A percentile compares a stretch with the other conserved stretches of the same genome.
These are phyloP conservation scores for Chenopodium suecicum DNA, from an alignment of 148 eudicot genomes.

Conservation along the genomic window DNA sequence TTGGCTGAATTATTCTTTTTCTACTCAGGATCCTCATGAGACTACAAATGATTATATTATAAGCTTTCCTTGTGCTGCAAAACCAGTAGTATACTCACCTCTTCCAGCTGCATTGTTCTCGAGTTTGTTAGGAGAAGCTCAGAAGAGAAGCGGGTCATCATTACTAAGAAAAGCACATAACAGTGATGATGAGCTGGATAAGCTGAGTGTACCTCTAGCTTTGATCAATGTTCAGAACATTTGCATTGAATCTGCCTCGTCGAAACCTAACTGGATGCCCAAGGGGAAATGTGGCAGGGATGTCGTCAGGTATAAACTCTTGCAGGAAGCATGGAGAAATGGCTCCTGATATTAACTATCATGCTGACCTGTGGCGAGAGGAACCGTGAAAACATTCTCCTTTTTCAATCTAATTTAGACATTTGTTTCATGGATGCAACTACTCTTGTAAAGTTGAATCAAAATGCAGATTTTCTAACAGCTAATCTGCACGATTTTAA, in stretches of 20 bases:
- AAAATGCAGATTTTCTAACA: neutral
- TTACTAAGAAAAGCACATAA: conserved; percentile 70
- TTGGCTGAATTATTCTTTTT: conserved; percentile 7
- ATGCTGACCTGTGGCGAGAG: neutral
- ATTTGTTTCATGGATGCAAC: neutral
- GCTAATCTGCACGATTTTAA: neutral
- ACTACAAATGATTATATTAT: conserved; percentile 36
- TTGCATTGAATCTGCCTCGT: conserved; percentile 39
- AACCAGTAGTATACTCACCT: conserved; percentile 57
- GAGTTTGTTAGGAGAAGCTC: conserved; percentile 50
- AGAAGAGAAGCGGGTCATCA: conserved; percentile 56
- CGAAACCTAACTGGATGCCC: conserved; percentile 54
- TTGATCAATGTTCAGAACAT: conserved; percentile 53
- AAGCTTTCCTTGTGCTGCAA: conserved; percentile 62
- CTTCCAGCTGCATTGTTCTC: conserved; percentile 54
- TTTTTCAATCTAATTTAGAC: neutral
- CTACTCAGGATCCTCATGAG: conserved; percentile 42
- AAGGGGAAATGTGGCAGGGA: conserved; percentile 55
- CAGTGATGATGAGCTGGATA: conserved; percentile 90
- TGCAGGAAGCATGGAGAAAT: conserved; percentile 81
- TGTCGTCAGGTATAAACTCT: conserved; percentile 69
- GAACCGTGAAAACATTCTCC: neutral
- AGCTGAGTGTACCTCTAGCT: conserved; percentile 60
- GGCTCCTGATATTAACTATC: conserved; percentile 13
- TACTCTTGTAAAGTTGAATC: neutral